These are phyloP conservation scores for Neurospora africana DNA, from an alignment of 495 filamentous ascomycete genomes.

Conservation along the genomic window DNA sequence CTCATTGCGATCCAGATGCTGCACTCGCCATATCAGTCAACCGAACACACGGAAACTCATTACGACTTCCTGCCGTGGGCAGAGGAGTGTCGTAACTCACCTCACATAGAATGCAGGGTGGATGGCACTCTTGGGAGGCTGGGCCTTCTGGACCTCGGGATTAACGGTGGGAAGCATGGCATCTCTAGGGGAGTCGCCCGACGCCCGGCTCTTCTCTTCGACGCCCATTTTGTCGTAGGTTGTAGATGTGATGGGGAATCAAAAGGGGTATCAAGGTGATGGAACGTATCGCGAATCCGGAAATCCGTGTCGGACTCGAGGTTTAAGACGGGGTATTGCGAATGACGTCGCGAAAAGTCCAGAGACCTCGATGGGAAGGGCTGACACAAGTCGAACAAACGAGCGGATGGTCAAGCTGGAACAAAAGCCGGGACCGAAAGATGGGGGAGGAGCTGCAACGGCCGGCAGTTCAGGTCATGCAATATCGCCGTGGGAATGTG, in stretches of 20 bases:
- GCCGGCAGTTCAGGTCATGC: background rate
- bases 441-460: background rate
- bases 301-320: background rate
- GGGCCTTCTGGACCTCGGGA: conserved; percentile 55
- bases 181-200: conserved; percentile 56
- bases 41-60: background rate
- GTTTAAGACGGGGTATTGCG: background rate
- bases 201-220: conserved; percentile 70
- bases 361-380: conserved; percentile 1
- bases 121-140: conserved; percentile 47
- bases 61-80: background rate
- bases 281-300: background rate
- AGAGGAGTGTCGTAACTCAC: conserved; percentile 42
- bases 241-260: background rate
- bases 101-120: conserved; percentile 84
- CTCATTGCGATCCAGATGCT: conserved; percentile 88
- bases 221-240: conserved; percentile 28
- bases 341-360: conserved; percentile 7
- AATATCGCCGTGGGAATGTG: background rate
- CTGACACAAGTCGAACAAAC: conserved; percentile 10
- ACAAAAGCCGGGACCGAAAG: background rate
- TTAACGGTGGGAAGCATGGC: conserved; percentile 72
- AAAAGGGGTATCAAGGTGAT: background rate
- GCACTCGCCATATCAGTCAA: conserved; percentile 12
- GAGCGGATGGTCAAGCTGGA: conserved; percentile 26